These are phyloP conservation scores for Maudiozyma saulgeensis DNA, from an alignment of 805 yeast genomes.

Conservation along the genomic window DNA sequence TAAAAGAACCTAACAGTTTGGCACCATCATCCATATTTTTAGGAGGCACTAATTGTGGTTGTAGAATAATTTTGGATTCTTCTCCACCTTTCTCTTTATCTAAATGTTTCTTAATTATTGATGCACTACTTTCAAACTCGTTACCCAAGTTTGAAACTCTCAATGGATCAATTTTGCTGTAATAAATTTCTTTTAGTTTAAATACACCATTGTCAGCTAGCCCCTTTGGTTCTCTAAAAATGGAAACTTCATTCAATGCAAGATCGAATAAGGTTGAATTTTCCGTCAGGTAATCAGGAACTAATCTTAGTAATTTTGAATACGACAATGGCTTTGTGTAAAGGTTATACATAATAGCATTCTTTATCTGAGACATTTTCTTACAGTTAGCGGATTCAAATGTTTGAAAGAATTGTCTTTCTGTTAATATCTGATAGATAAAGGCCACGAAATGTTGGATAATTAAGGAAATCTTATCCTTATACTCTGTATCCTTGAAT, in stretches of 20 bases:
- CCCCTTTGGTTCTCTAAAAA: conserved; percentile 56
- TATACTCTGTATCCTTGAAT: conserved; percentile 37
- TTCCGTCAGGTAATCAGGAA: conserved; percentile 30
- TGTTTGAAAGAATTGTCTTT: conserved; percentile 51
- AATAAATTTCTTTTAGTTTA: conserved; percentile 40
- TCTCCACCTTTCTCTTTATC: conserved; percentile 33
- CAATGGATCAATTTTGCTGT: conserved; percentile 48
- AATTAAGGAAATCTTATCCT: conserved; percentile 43
- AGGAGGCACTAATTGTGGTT: conserved; percentile 35
- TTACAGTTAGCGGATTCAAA: conserved; percentile 27
- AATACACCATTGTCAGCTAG: conserved; percentile 60
- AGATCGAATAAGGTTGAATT: conserved; percentile 36
- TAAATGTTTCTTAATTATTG: conserved; percentile 36
- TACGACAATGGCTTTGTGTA: conserved; percentile 46
- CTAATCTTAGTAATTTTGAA: conserved; percentile 35
- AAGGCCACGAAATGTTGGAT: conserved; percentile 73
- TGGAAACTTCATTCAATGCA: conserved; percentile 48
- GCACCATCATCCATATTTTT: conserved; percentile 28
- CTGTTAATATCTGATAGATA: conserved; percentile 59
- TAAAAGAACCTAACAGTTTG: conserved; percentile 38
- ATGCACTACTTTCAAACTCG: conserved; percentile 44
- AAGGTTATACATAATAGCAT: conserved; percentile 40
- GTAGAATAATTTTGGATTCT: conserved; percentile 37
- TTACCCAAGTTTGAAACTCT: conserved; percentile 37
- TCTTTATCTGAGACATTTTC: conserved; percentile 28